Evolutionary conservation across 768 basidiomycete genomes (phyloP).

Genomic region (Agrocybe pediades): DNA sequence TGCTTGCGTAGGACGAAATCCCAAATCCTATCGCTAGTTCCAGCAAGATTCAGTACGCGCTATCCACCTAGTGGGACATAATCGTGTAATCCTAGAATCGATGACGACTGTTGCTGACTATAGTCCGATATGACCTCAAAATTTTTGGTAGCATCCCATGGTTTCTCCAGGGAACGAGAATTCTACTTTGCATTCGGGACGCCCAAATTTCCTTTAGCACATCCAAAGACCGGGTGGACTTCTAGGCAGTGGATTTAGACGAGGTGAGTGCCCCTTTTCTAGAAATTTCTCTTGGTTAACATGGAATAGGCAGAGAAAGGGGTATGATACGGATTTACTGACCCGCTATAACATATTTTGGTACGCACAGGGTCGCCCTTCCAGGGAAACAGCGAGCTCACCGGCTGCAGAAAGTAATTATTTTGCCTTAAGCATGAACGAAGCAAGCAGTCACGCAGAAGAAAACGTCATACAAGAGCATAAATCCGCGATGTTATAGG

Average conservation of each 20-base stretch:
- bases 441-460: neutral
- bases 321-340: neutral
- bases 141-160: neutral
- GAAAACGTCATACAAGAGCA: constrained; percentile 2
- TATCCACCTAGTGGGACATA: neutral
- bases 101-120: neutral
- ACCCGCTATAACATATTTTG: neutral
- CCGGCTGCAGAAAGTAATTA: neutral
- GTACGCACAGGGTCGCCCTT: neutral
- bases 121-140: neutral
- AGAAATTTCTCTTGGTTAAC: constrained; percentile 3
- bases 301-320: neutral
- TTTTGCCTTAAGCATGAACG: neutral
- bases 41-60: neutral
- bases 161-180: neutral
- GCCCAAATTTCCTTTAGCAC: constrained; percentile 12
- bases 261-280: too few relatives aligned
- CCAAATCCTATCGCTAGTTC: neutral
- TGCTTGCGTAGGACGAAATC: neutral
- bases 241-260: too few relatives aligned
- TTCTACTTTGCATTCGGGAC: constrained; percentile 3
- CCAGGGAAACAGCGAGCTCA: neutral
- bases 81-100: neutral
- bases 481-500: constrained; percentile 21
- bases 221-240: constrained; percentile 1